Percentiles rank a stretch among this genome's conserved stretches.
phyloP scores from a whole-genome alignment of 1,284 basidiomycete species.

The Malassezia pachydermatis region DNA sequence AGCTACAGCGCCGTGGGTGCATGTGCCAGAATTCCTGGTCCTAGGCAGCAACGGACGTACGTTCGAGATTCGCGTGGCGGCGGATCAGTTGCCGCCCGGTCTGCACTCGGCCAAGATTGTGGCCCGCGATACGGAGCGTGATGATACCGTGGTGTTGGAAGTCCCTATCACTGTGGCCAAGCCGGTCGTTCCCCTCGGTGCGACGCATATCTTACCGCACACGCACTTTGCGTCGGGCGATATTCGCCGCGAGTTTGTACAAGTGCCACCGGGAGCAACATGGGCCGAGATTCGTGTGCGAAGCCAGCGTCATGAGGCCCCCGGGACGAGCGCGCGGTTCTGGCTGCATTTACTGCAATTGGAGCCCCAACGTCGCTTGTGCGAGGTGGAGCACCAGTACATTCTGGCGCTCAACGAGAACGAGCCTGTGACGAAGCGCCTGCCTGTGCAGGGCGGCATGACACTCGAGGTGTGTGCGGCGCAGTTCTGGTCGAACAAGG shows the following conservation, averaged over 20 bases:
- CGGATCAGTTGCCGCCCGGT: slow-evolving; percentile 37
- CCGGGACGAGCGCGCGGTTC: slow-evolving; percentile 39
- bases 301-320: slow-evolving; percentile 32
- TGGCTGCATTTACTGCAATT: slow-evolving; percentile 49
- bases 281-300: slow-evolving; percentile 46
- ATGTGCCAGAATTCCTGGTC: slow-evolving; percentile 38
- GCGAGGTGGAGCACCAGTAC: slow-evolving; percentile 40
- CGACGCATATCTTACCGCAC: slow-evolving; percentile 29
- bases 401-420: slow-evolving; percentile 42
- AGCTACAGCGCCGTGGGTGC: slow-evolving; percentile 40
- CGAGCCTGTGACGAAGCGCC: slow-evolving; percentile 44
- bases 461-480: slow-evolving; percentile 48
- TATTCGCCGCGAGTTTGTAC: slow-evolving; percentile 42
- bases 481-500: slow-evolving; percentile 46
- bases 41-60: slow-evolving; percentile 46
- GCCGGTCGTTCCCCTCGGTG: slow-evolving; percentile 29
- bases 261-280: slow-evolving; percentile 47
- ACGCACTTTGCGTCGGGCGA: slow-evolving; percentile 35
- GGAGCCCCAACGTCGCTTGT: slow-evolving; percentile 38
- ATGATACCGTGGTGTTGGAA: slow-evolving; percentile 40
- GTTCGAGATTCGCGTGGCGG: slow-evolving; percentile 47
- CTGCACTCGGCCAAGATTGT: slow-evolving; percentile 43
- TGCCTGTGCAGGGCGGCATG: slow-evolving; percentile 41
- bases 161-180: slow-evolving; percentile 48
- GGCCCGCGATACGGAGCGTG: slow-evolving; percentile 37